A percentile compares a stretch with the other conserved stretches of the same genome.
Conservation (phyloP, 23 red algal genomes). For the Gracilariopsis chorda region DNA sequence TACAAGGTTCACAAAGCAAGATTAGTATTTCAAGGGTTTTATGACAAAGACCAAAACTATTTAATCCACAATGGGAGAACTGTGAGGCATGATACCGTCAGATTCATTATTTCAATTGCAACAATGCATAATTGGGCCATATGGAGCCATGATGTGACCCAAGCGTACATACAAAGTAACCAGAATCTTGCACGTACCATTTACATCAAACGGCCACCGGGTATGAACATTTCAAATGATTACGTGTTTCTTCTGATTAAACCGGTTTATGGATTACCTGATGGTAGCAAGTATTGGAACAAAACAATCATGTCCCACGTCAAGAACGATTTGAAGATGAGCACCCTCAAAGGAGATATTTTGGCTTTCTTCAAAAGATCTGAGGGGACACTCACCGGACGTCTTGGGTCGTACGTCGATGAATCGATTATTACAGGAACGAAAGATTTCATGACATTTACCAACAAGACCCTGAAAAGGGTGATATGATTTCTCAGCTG, state of each 20-base stretch:
- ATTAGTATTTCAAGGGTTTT: not conserved
- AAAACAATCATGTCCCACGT: not conserved
- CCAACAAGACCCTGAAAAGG: not conserved
- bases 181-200: not conserved
- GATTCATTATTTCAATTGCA: not conserved
- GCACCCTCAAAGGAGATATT: not conserved
- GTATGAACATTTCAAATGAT: not conserved
- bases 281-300: not conserved
- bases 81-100: not conserved
- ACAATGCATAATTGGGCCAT: not conserved
- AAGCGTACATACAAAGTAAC: not conserved
- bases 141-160: slow-evolving; percentile 8
- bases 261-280: not conserved
- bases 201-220: not conserved
- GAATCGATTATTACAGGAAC: not conserved
- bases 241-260: not conserved
- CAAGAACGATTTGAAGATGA: not conserved
- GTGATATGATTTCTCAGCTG: not conserved
- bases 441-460: not conserved
- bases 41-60: not conserved
- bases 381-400: too few species aligned
- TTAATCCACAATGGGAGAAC: not conserved
- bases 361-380: too few species aligned
- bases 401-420: not conserved
- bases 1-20: not conserved